These are phyloP conservation scores for Fusarium chuoi DNA, from an alignment of 2,329 filamentous ascomycete species.

Conservation along the genomic window DNA sequence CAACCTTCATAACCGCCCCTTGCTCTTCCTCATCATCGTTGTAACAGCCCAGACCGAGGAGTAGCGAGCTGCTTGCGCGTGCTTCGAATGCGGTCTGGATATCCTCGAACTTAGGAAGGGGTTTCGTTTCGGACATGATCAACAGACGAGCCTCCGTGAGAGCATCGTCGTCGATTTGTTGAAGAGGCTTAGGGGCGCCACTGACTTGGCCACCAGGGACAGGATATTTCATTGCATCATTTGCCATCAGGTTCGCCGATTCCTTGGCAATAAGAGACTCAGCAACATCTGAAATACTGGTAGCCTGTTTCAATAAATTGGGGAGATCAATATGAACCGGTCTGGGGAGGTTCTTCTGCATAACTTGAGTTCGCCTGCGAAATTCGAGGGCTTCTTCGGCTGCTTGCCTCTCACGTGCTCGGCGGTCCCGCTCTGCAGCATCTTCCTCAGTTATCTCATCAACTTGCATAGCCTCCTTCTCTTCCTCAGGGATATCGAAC, in stretches of 20 bases:
- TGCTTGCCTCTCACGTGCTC: conserved; percentile 78
- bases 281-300: conserved; percentile 69
- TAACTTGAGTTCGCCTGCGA: conserved; percentile 87
- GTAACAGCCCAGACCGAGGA: conserved; percentile 86
- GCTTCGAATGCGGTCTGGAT: conserved; percentile 66
- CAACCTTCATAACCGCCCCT: conserved; percentile 69
- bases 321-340: conserved; percentile 78
- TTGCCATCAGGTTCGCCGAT: conserved; percentile 80
- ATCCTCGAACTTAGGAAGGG: conserved; percentile 58
- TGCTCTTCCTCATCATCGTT: conserved; percentile 79
- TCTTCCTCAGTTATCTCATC: conserved; percentile 65
- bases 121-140: conserved; percentile 75
- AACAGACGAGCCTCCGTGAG: conserved; percentile 81
- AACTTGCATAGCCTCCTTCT: conserved; percentile 65
- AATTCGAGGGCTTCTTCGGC: conserved; percentile 82
- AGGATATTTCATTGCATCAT: conserved; percentile 81
- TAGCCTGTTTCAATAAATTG: conserved; percentile 71
- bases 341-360: conserved; percentile 84
- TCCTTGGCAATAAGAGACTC: conserved; percentile 79
- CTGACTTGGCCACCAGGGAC: conserved; percentile 73
- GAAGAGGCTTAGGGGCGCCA: conserved; percentile 68
- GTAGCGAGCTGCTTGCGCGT: conserved; percentile 64
- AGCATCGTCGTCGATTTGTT: conserved; percentile 74
- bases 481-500: conserved; percentile 87
- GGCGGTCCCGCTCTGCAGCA: conserved; percentile 79